Evolutionary conservation across 2,329 filamentous ascomycete genomes (phyloP).

Genomic region (Trichoderma oligosporum): DNA sequence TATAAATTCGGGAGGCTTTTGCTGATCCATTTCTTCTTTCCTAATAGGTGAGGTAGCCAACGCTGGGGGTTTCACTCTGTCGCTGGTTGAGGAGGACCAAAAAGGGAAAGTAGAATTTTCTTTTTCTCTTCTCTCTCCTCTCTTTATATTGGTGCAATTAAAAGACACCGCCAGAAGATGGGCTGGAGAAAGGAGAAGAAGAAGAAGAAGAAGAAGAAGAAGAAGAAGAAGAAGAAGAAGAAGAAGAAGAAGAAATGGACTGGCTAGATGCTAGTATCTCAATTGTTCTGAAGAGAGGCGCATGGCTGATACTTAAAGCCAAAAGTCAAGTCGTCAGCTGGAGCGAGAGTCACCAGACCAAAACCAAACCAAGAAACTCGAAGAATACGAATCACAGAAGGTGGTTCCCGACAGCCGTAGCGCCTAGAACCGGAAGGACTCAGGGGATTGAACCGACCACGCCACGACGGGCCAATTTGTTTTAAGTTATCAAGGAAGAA

Average conservation of each 20-base stretch:
- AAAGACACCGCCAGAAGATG: slow-evolving; percentile 5
- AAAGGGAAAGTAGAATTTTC: slow-evolving; percentile 9
- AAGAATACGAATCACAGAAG: not conserved
- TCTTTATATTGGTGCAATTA: not conserved
- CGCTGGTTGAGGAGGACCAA: not conserved
- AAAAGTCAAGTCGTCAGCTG: slow-evolving; percentile 11
- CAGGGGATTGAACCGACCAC: too few species aligned
- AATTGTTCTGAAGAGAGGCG: slow-evolving; percentile 5
- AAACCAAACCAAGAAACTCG: too few species aligned
- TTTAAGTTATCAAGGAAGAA: not conserved
- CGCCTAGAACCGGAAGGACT: slow-evolving; percentile 8
- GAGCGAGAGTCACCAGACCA: slow-evolving; percentile 14
- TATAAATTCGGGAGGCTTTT: slow-evolving; percentile 76
- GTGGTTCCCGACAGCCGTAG: not conserved
- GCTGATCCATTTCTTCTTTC: slow-evolving; percentile 43
- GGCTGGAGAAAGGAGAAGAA: not conserved
- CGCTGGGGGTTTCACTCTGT: slow-evolving; percentile 2
- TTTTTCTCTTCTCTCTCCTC: not conserved
- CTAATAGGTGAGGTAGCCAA: not conserved
- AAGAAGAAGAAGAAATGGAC: slow-evolving; percentile 17
- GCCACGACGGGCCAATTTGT: too few species aligned
- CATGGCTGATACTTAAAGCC: slow-evolving; percentile 15
- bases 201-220: too few species aligned
- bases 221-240: too few species aligned
- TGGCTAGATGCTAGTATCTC: slow-evolving; percentile 13